Evolutionary conservation across 176 grass and related monocot species (phyloP).

Genomic region (Hordeum marinum): DNA sequence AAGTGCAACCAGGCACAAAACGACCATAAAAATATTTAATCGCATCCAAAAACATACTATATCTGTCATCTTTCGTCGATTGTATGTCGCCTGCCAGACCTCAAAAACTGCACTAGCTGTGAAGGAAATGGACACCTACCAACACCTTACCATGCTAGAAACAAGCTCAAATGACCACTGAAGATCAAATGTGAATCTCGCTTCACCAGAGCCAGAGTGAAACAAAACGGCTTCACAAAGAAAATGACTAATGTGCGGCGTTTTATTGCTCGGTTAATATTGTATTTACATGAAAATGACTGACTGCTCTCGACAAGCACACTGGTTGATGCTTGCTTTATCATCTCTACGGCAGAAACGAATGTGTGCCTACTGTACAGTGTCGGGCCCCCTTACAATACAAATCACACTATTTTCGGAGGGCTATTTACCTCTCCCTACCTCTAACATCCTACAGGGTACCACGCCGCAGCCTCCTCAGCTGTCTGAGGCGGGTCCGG

Average conservation of each 20-base stretch:
- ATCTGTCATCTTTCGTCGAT: too few species aligned
- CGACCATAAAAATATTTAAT: too few species aligned
- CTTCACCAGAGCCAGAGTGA: background rate
- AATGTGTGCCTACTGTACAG: background rate
- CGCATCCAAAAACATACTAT: too few species aligned
- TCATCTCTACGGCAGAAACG: slow-evolving; percentile 3
- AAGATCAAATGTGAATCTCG: too few species aligned
- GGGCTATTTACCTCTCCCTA: slow-evolving; percentile 5
- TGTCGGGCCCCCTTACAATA: background rate
- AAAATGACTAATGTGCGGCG: too few species aligned
- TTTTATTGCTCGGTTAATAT: background rate
- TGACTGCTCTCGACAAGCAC: background rate
- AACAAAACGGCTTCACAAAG: background rate
- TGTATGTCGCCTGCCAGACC: too few species aligned
- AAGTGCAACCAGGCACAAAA: too few species aligned
- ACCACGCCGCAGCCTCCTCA: slow-evolving; percentile 36
- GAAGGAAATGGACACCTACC: too few species aligned
- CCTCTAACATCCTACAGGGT: background rate
- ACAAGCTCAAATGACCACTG: too few species aligned
- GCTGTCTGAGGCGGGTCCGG: slow-evolving; percentile 41
- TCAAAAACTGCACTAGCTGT: too few species aligned
- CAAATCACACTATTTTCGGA: background rate
- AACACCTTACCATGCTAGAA: too few species aligned
- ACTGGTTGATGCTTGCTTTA: background rate
- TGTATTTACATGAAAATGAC: background rate